phyloP scores from a whole-genome alignment of 805 yeast genomes.

The Lachancea quebecensis region DNA sequence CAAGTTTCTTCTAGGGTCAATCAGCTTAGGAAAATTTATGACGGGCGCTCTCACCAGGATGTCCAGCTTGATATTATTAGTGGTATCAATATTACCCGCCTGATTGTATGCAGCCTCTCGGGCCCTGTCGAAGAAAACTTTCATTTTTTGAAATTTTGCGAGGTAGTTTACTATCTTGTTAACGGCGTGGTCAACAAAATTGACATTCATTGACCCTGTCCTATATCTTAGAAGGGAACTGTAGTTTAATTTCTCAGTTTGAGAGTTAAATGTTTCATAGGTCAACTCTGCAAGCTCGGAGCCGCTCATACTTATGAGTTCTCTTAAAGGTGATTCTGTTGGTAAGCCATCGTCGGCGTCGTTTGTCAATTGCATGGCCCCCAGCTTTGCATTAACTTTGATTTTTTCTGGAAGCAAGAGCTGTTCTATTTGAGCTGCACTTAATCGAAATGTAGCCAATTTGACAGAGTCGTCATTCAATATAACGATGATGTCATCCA shows the following conservation, averaged over 20 bases:
- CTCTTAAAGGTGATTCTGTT: slow-evolving; percentile 51
- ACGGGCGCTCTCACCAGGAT: slow-evolving; percentile 74
- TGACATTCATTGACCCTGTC: slow-evolving; percentile 69
- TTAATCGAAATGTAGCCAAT: slow-evolving; percentile 69
- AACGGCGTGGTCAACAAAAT: slow-evolving; percentile 77
- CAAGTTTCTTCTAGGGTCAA: slow-evolving; percentile 34
- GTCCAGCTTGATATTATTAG: slow-evolving; percentile 59
- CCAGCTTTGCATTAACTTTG: slow-evolving; percentile 65
- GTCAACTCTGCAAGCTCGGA: slow-evolving; percentile 65
- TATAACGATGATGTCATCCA: slow-evolving; percentile 68
- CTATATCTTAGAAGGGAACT: slow-evolving; percentile 34
- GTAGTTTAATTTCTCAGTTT: slow-evolving; percentile 40
- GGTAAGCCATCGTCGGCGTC: slow-evolving; percentile 62
- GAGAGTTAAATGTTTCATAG: slow-evolving; percentile 73
- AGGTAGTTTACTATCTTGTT: slow-evolving; percentile 59
- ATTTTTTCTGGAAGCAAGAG: slow-evolving; percentile 68
- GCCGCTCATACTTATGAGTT: slow-evolving; percentile 73
- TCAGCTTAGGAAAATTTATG: slow-evolving; percentile 63
- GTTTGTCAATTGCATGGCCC: slow-evolving; percentile 72
- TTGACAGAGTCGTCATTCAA: slow-evolving; percentile 79
- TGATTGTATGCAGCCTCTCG: slow-evolving; percentile 83
- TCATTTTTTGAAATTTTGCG: slow-evolving; percentile 76
- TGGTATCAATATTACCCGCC: slow-evolving; percentile 52
- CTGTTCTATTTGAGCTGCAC: slow-evolving; percentile 63
- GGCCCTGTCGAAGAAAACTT: slow-evolving; percentile 80